These are phyloP conservation scores for slime mould (Dictyostelium discoideum) DNA, from an alignment of 78 protist species.

Conservation along the genomic window DNA sequence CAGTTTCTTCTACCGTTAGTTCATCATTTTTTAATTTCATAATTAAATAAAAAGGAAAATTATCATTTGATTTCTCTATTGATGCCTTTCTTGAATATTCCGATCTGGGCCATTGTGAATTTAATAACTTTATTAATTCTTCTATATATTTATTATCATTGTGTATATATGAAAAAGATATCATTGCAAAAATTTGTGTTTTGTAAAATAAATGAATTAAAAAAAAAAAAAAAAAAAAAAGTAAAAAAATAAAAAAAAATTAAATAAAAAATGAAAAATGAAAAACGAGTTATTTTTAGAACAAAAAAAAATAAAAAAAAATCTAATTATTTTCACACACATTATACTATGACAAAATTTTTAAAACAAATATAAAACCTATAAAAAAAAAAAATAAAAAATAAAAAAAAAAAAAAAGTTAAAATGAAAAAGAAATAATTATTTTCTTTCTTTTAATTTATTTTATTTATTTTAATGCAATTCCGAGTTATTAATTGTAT, in stretches of 20 bases:
- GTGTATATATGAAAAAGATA: not conserved
- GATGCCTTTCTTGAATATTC: not conserved
- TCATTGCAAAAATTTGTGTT: not conserved
- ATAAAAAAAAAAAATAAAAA: not conserved
- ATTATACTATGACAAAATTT: not conserved
- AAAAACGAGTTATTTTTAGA: not conserved
- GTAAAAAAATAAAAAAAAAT: not conserved
- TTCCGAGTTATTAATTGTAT: not conserved
- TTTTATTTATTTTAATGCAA: not conserved
- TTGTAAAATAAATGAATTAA: not conserved
- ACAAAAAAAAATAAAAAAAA: too few relatives aligned
- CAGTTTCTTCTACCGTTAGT: too few relatives aligned
- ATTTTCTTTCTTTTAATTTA: too few relatives aligned
- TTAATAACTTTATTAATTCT: not conserved
- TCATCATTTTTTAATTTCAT: conserved; percentile 6
- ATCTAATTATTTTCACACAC: not conserved
- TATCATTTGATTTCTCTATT: conserved; percentile 21
- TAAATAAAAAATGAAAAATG: not conserved
- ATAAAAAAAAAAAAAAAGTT: not conserved
- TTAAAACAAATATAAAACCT: too few relatives aligned
- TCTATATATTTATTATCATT: not conserved
- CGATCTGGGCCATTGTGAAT: conserved; percentile 25
- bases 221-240: not conserved
- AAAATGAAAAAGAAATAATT: not conserved
- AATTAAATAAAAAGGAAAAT: conserved; percentile 4